Evolutionary conservation across 257 asterid species (phyloP).

Genomic region (Lycium barbarum): DNA sequence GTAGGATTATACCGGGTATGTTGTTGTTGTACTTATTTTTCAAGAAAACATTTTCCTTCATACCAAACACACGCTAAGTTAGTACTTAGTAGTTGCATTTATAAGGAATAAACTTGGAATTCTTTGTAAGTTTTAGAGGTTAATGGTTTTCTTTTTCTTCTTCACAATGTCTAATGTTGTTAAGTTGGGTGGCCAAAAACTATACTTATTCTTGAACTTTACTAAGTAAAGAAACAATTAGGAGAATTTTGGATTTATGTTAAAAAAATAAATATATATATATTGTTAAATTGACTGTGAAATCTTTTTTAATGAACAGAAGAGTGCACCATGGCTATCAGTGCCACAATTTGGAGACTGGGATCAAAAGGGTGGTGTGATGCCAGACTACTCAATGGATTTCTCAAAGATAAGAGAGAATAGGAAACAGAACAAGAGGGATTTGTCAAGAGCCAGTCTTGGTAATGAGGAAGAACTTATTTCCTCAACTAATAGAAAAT

Average conservation of each 20-base stretch:
- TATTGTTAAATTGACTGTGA: neutral
- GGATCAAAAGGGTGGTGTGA: conserved; percentile 80
- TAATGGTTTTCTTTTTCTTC: neutral
- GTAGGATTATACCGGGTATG: too few species aligned
- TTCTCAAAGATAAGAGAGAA: conserved; percentile 84
- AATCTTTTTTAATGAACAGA: conserved; percentile 43
- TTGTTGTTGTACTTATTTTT: too few species aligned
- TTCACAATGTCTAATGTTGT: neutral
- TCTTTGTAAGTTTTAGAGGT: neutral
- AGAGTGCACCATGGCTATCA: conserved; percentile 73
- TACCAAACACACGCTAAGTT: too few species aligned
- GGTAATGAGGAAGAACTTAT: conserved; percentile 88
- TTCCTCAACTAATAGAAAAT: conserved; percentile 50
- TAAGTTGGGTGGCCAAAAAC: neutral
- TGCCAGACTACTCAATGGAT: conserved; percentile 91
- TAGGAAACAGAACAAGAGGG: conserved; percentile 90
- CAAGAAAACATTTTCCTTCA: too few species aligned
- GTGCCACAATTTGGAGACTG: conserved; percentile 97
- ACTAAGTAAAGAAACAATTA: neutral
- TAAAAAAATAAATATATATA: too few species aligned
- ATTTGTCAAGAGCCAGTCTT: conserved; percentile 82
- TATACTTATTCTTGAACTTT: neutral
- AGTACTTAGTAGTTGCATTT: neutral
- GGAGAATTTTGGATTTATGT: neutral
- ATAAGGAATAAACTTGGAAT: neutral